Conservation (phyloP, 305 asterid species). For the Solanum hybrid region DNA sequence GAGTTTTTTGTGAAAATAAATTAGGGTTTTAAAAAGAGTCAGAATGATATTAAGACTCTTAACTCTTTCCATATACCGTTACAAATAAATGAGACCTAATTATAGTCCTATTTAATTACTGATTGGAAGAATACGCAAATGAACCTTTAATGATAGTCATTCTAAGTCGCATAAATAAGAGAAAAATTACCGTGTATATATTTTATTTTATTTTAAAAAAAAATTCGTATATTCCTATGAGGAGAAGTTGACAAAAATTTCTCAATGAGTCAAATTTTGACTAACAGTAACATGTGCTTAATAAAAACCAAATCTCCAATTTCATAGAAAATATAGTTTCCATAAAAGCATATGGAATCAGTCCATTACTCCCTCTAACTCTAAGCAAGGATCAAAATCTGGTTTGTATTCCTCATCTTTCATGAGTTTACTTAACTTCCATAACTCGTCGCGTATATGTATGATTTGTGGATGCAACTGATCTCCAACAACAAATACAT, state of each 20-base stretch:
- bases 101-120: neutral
- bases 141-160: neutral
- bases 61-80: too few species aligned
- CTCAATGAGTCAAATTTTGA: neutral
- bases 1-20: neutral
- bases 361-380: constrained; percentile 3
- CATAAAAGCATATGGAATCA: neutral
- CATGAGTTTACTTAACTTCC: constrained; percentile 42
- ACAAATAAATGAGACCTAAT: neutral
- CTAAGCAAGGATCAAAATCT: constrained; percentile 16
- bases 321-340: neutral
- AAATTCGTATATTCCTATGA: too few species aligned
- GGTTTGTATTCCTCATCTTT: constrained; percentile 31
- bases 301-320: neutral
- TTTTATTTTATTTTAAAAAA: too few species aligned
- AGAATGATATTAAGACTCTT: too few species aligned
- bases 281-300: neutral
- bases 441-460: constrained; percentile 37
- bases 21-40: neutral
- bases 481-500: constrained; percentile 80
- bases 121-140: neutral
- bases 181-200: neutral
- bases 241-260: neutral
- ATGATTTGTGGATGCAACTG: constrained; percentile 54
- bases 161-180: neutral